A percentile compares a stretch with the other conserved stretches of the same genome.
Evolutionary conservation across 2,329 filamentous ascomycete genomes (phyloP).

Genomic region (Xylariaceae sp.): DNA sequence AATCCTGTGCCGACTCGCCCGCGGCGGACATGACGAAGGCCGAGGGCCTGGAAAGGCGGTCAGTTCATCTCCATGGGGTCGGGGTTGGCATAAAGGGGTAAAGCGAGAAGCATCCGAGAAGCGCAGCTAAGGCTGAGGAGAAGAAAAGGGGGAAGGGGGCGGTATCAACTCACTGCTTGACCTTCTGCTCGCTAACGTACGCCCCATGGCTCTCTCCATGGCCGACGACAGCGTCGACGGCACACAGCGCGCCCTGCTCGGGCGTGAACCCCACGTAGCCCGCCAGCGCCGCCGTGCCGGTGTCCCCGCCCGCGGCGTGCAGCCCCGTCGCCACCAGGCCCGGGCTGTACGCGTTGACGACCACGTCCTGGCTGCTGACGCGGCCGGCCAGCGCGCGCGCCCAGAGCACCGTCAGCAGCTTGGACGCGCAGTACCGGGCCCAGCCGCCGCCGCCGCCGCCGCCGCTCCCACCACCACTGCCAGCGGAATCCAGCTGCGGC

Average conservation of each 20-base stretch:
- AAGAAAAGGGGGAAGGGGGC: neutral
- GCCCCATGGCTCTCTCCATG: conserved; percentile 8
- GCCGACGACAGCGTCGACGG: conserved; percentile 8
- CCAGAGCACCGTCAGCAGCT: conserved; percentile 12
- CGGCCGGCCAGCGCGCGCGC: conserved; percentile 9
- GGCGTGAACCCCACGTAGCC: conserved; percentile 8
- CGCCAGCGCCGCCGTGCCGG: neutral
- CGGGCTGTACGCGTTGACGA: conserved; percentile 9
- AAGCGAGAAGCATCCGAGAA: neutral
- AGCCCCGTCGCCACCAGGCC: conserved; percentile 9
- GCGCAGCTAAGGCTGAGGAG: too few species aligned
- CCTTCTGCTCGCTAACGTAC: conserved; percentile 14
- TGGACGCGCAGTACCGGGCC: conserved; percentile 8
- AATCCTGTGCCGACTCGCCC: conserved; percentile 9
- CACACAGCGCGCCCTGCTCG: conserved; percentile 9
- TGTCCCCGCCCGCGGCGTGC: conserved; percentile 6
- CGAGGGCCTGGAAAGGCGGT: conserved; percentile 5
- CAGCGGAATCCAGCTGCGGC: conserved; percentile 5
- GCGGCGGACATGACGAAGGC: conserved; percentile 9
- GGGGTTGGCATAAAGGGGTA: neutral
- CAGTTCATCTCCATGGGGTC: neutral
- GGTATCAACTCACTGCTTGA: conserved; percentile 7
- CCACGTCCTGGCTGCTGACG: conserved; percentile 1
- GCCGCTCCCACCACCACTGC: too few species aligned
- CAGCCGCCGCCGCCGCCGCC: conserved; percentile 2